Evolutionary conservation across 192 early-diverging fungal genomes (phyloP), one percentile per base, ranked within the genome.

Genomic region (Radiomyces spectabilis): DNA sequence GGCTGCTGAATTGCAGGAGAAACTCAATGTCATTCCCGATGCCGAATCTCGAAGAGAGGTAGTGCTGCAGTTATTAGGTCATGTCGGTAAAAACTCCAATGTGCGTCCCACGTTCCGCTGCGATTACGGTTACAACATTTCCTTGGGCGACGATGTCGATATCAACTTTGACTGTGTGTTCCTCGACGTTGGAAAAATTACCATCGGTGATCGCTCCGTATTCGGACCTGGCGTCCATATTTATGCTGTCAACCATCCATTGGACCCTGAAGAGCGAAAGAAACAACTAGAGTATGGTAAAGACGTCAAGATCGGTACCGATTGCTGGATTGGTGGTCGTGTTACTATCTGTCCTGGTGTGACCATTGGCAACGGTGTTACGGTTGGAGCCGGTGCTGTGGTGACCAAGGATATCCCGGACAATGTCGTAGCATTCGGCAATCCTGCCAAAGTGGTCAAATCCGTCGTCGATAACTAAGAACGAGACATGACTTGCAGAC

Each of bases 241-340:
- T 19, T 89, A 86, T 59, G 67, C 84, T 0, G 86, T 88, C 5
- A 76, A 70, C 33, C 89, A 93, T 55, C 83, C 87, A n/a, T 6
- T 77, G 13, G 85, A 91, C 27, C 80, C 83, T 6, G 57, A 53
- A 30, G 48, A 68, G 39, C 51, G 82, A 34, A 41, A 51, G 27
- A 66, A 51, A 5, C 63, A 65, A 9, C 13, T 65, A 13, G 75
- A 77, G 42, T 72, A 55, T 40, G 75, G 64, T 1, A 62, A 68
- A 50, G 63, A 59, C 1, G 68, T 80, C n/a, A 69, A 51, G 62
- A 96, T 97, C 47, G 93, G 91, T 21, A 81, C 87, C 46, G 77
- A 92, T 59, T 86, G 87, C 27, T 95, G 92, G 93, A 66, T 97
- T 30, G 93, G 95, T 5, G 95, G 90, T 18, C 74, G 78, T 19